Evolutionary conservation across 106 monocot species (phyloP).

Genomic region (Iris macrosiphon): DNA sequence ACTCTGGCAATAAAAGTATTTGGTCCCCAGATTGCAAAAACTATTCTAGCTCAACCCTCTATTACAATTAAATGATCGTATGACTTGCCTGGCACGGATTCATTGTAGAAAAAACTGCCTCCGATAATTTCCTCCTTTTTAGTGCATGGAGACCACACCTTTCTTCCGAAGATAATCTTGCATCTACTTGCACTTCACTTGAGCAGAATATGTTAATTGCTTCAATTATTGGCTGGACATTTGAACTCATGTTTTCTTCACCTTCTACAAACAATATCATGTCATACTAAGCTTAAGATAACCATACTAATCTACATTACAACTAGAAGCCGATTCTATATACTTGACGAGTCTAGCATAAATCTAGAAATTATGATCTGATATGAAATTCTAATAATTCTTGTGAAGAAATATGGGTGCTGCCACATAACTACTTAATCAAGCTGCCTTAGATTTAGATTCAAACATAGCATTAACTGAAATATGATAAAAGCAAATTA

Average conservation of each 20-base stretch:
- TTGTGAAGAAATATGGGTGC: no score
- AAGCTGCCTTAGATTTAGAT: no score
- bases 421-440: no score
- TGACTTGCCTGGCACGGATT: slow-evolving; percentile 25
- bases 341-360: no score
- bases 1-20: no score
- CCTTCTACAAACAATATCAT: slow-evolving; percentile 7
- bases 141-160: background rate
- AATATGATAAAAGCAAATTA: no score
- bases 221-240: slow-evolving; percentile 15
- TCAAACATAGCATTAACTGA: no score
- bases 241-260: background rate
- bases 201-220: slow-evolving; percentile 10
- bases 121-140: slow-evolving; percentile 23
- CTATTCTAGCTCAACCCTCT: background rate
- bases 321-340: no score
- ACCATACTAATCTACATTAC: no score
- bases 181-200: background rate
- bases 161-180: slow-evolving; percentile 2
- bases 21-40: background rate
- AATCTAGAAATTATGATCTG: no score
- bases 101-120: slow-evolving; percentile 22
- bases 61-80: background rate
- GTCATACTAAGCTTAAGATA: background rate
- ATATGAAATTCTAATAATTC: no score